Percentiles rank a stretch among this genome's conserved stretches.
Conservation (phyloP, 2,329 filamentous ascomycete species). For the Eutypella sp. region DNA sequence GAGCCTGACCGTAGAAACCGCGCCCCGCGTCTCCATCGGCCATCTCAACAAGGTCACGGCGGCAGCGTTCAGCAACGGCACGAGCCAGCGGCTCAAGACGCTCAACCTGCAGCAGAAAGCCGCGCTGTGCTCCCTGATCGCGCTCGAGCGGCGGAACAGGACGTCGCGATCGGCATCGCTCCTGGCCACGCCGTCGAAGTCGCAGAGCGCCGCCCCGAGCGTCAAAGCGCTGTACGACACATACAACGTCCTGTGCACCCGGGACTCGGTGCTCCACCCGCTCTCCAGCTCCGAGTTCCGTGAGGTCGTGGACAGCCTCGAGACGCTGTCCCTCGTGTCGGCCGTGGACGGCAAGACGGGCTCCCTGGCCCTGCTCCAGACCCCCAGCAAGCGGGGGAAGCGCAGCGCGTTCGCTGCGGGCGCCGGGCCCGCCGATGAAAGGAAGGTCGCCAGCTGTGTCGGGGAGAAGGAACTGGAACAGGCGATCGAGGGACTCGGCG, state of each 20-base stretch:
- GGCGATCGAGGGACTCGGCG: constrained; percentile 59
- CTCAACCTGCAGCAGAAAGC: constrained; percentile 97
- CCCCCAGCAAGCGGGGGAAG: constrained; percentile 65
- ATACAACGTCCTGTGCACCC: constrained; percentile 77
- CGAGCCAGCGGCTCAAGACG: constrained; percentile 74
- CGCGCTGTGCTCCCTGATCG: constrained; percentile 80
- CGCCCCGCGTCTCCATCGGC: constrained; percentile 81
- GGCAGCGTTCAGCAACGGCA: constrained; percentile 84
- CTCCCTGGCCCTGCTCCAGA: constrained; percentile 59
- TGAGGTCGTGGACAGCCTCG: constrained; percentile 83
- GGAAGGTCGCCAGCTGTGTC: constrained; percentile 71
- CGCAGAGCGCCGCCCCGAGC: constrained; percentile 62
- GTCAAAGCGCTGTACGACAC: constrained; percentile 80
- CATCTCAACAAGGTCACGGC: constrained; percentile 91
- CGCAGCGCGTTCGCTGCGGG: constrained; percentile 43
- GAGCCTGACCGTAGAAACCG: constrained; percentile 66
- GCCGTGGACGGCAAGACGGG: constrained; percentile 66
- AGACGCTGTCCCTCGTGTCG: constrained; percentile 77
- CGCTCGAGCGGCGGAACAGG: constrained; percentile 73
- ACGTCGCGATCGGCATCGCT: constrained; percentile 39
- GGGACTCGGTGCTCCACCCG: constrained; percentile 83
- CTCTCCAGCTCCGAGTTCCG: constrained; percentile 89
- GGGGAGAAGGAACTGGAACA: constrained; percentile 73
- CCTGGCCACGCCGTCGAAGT: constrained; percentile 56
- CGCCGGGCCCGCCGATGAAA: constrained; percentile 61